Evolutionary conservation across 345 rosid species (phyloP), one percentile per base, ranked within the genome.

Genomic region (Barbarea vulgaris): DNA sequence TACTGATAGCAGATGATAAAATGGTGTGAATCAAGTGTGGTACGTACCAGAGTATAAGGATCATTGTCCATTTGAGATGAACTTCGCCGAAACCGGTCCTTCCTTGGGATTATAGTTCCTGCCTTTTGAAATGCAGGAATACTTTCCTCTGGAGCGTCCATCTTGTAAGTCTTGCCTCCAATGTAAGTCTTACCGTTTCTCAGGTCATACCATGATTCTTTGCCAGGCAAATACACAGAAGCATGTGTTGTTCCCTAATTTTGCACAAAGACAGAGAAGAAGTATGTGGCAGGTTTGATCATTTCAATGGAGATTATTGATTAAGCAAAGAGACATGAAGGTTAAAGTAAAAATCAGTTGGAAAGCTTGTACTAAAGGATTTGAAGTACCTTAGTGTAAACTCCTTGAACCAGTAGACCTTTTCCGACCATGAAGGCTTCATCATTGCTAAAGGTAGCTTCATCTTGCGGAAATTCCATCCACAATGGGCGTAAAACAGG

Each of bases 391-490:
- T 91, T 90, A 8, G 81, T 80, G 79, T 85, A 96, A 72, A 96
- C 86, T 67, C 99, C 99, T 87, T 91, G 99, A 64, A 96, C 97
- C 80, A 96, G 72, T 53, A 96, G 84, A 83, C 91, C 86, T 78
- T 79, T 81, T 67, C 99, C 99, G 63, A 96, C 91, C 99, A 96
- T 93, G 85, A 96, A 96, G 39, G 98, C 93, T 78, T 96, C 99
- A 56, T 93, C 99, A 39, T 89, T 96, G 70, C 64, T 81, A 77
- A 89, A 93, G 72, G 97, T 86, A 61, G 83, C 83, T 83, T 91
- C 93, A 62, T 96, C 99, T 46, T 81, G 84, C 37, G 99, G 96
- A 82, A 96, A 93, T 84, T 96, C 99, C 99, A 96, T 96, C 99
- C 99, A 96, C 73, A 96, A 64, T 33, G 99, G 97, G 15, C 98